These are phyloP conservation scores for Suhomyces bokatorum DNA, from an alignment of 1,139 yeast genomes.

Conservation along the genomic window DNA sequence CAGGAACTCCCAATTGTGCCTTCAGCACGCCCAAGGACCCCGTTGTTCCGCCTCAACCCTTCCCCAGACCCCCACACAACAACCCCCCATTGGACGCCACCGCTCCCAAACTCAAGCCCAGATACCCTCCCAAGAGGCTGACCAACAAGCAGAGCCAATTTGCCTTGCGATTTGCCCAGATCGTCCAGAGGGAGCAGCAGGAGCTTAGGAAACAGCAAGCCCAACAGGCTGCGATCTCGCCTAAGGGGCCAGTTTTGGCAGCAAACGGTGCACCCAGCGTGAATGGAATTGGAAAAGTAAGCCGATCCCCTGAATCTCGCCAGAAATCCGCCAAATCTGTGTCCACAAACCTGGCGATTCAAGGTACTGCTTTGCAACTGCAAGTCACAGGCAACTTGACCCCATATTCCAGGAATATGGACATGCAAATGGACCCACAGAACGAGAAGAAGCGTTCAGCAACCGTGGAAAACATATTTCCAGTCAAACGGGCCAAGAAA, in stretches of 20 bases:
- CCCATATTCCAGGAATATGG: neutral
- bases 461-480: neutral
- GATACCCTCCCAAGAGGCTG: neutral
- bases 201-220: neutral
- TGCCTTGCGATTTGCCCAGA: conserved; percentile 4
- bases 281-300: no score
- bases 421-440: neutral
- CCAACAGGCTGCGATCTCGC: neutral
- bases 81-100: neutral
- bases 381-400: neutral
- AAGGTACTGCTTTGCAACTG: neutral
- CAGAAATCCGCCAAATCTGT: no score
- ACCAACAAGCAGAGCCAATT: neutral
- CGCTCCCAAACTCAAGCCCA: neutral
- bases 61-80: no score
- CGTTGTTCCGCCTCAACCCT: no score
- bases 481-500: neutral
- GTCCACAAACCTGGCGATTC: no score
- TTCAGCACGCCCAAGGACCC: neutral
- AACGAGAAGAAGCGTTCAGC: neutral
- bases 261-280: no score
- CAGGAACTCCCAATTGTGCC: neutral
- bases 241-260: no score
- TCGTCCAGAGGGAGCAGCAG: conserved; percentile 3
- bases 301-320: no score